Percentiles rank a stretch among this genome's conserved stretches.
These are phyloP conservation scores for Saccharata proteae DNA, from an alignment of 2,329 filamentous ascomycete species.

Conservation along the genomic window DNA sequence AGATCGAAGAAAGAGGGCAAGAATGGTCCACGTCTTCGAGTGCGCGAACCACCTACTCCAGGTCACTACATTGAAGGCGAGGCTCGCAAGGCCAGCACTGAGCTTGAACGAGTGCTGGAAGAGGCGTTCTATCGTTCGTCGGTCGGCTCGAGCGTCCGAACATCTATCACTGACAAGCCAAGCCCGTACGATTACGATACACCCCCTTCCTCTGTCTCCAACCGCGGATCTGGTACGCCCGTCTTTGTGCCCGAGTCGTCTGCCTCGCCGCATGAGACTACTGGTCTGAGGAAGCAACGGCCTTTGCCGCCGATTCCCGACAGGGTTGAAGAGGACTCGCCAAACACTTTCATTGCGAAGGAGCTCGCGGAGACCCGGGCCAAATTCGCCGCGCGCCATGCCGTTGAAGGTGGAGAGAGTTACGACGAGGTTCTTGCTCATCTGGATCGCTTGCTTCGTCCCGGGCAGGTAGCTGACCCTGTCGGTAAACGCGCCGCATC, in stretches of 20 bases:
- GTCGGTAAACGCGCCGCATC: conserved; percentile 31
- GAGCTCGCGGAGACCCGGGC: conserved; percentile 47
- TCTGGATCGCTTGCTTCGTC: conserved; percentile 44
- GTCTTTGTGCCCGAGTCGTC: conserved; percentile 4
- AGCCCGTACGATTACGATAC: conserved; percentile 34
- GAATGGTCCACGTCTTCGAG: too few relatives aligned
- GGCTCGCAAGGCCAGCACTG: conserved; percentile 68
- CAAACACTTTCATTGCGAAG: conserved; percentile 39
- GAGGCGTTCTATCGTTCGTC: conserved; percentile 73
- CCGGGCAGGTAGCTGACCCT: conserved; percentile 14
- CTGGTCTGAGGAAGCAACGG: too few relatives aligned
- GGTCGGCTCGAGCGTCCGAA: conserved; percentile 38
- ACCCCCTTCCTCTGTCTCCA: conserved; percentile 39
- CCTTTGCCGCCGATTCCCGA: conserved; percentile 33
- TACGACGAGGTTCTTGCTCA: conserved; percentile 49
- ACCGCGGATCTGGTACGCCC: conserved; percentile 20
- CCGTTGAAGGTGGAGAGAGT: conserved; percentile 34
- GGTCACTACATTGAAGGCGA: conserved; percentile 58
- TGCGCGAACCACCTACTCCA: too few relatives aligned
- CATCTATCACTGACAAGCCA: conserved; percentile 27
- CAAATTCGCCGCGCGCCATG: conserved; percentile 41
- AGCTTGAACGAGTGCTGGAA: conserved; percentile 81
- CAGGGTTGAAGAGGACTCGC: conserved; percentile 25
- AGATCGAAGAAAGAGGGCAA: too few relatives aligned
- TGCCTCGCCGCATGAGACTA: conserved; percentile 1